Base-by-base conservation (phyloP, 495 filamentous ascomycete genomes). In the Penicillium malachiteum region DNA sequence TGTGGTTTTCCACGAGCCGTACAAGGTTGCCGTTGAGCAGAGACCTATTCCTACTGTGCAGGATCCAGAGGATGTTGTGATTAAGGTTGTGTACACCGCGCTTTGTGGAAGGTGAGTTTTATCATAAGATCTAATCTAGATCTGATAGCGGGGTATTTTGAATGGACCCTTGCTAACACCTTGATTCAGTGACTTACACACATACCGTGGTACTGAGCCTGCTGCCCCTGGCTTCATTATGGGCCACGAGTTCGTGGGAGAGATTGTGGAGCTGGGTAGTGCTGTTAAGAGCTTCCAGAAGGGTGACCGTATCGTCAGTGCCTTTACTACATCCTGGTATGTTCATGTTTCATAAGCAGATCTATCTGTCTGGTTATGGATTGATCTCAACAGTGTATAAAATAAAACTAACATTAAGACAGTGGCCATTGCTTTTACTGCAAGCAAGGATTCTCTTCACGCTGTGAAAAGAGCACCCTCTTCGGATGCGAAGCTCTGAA, bases 371-470 rank as follows among this genome's bases (percentile, higher is more conserved):
- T 4, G 21, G n/a, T n/a, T n/a, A 26, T 26, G 21, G 21, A 26
- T 26, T 26, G 21, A 26, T 26, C 21, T 26, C 21, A 26, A 2
- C 16, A 11, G 1, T 17, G 30, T 17, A 18, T n/a, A 12, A 51
- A 7, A 9, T n/a, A 33, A 34, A 12, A 48, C 56, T 63, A 40
- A 65, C 26, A 55, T 12, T 12, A 35, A 45, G 31, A 50, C 58
- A 91, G 89, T 73, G 82, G 84, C 42, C 77, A 85, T 38, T 97
- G 93, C 73, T 97, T 93, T 78, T 97, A 96, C 78, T 98, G 93
- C 80, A 83, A 78, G 42, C 81, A 87, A 56, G 87, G 87, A 14
- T 88, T 81, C 71, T 91, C 91, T 10, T 92, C 91, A 9, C 87
- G 93, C 48, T 98, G 94, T 70, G 77, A 78, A n/a, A 83, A 89